Percentiles rank a stretch among this genome's conserved stretches.
phyloP scores from a whole-genome alignment of 2,329 filamentous ascomycete genomes.

The Phaeosphaeria sp. region DNA sequence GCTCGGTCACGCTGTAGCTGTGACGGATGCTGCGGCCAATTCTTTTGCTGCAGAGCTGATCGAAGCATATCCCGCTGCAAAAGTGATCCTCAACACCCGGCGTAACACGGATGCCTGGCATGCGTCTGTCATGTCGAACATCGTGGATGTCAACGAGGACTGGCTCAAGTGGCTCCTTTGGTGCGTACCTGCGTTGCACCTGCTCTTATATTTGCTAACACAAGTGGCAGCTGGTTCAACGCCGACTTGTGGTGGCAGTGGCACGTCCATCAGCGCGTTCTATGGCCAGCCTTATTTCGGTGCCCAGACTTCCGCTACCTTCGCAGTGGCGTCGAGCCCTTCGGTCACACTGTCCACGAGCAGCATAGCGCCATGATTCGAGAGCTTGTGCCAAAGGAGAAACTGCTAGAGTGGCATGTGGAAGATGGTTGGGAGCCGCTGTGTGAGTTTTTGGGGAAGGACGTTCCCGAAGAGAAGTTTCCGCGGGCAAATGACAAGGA shows the following conservation, averaged over 20 bases:
- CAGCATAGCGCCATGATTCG: slow-evolving; percentile 15
- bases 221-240: background rate
- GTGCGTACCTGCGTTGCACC: background rate
- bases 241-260: background rate
- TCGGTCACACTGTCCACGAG: slow-evolving; percentile 4
- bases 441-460: slow-evolving; percentile 29
- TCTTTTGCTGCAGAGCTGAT: slow-evolving; percentile 26
- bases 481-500: slow-evolving; percentile 15
- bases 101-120: slow-evolving; percentile 30
- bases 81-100: slow-evolving; percentile 31
- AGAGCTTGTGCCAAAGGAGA: slow-evolving; percentile 24
- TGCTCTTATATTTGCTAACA: background rate
- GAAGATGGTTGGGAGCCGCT: slow-evolving; percentile 31
- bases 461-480: slow-evolving; percentile 22
- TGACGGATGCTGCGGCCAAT: slow-evolving; percentile 28
- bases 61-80: slow-evolving; percentile 34
- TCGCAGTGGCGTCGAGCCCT: background rate
- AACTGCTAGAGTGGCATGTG: slow-evolving; percentile 25
- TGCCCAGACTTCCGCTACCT: background rate
- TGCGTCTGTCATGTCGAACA: slow-evolving; percentile 21
- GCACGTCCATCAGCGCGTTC: background rate
- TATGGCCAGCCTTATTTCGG: background rate
- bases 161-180: background rate
- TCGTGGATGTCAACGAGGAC: slow-evolving; percentile 6
- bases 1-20: slow-evolving; percentile 50